Evolutionary conservation across 495 filamentous ascomycete genomes (phyloP), one percentile per base, ranked within the genome.

Genomic region (Penicillium crystallinum): DNA sequence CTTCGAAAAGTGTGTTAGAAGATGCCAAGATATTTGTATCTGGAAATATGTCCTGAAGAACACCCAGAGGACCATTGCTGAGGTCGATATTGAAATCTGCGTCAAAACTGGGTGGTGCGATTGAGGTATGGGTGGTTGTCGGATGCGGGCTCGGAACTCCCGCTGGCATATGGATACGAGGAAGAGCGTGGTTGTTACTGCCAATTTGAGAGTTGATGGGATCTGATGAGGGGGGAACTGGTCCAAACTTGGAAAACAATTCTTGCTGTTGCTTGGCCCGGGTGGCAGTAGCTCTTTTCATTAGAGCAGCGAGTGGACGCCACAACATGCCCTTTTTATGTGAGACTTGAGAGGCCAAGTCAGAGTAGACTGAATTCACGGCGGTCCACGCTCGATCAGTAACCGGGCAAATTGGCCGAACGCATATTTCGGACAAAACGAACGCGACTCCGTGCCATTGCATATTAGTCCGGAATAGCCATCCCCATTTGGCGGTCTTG

Each of bases 391-490:
- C 90, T 3, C 91, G 80, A 47, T 95, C 87, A 1, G 88, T 87
- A 11, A 86, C 49, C 57, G 83, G 82, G 41, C 83, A 77, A 30
- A 76, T 79, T 17, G 85, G 82, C 19, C 89, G 82, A 21, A 86
- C 80, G 59, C 86, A 86, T 4, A 95, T 76, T 58, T 97, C 92
- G 1, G 88, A 69, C 6, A 95, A 67, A 29, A 70, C 75, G 54
- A 87, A 90, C 2, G 85, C 86, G 2, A 92, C 75, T n/a, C 89
- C 87, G 50, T 92, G 87, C 84, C 86, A 89, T 57, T 91, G 87
- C 29, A 84, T 84, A 61, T 91, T 91, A 3, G 86, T 90, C 54
- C 83, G 78, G 72, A 90, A 90, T 8, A 92, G 76, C 89, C 89
- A 95, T 18, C 84, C 77, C 82, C 86, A 95, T 47, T 83, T 81